Evolutionary conservation across 768 basidiomycete genomes (phyloP).

Genomic region (Suillus clintonianus): DNA sequence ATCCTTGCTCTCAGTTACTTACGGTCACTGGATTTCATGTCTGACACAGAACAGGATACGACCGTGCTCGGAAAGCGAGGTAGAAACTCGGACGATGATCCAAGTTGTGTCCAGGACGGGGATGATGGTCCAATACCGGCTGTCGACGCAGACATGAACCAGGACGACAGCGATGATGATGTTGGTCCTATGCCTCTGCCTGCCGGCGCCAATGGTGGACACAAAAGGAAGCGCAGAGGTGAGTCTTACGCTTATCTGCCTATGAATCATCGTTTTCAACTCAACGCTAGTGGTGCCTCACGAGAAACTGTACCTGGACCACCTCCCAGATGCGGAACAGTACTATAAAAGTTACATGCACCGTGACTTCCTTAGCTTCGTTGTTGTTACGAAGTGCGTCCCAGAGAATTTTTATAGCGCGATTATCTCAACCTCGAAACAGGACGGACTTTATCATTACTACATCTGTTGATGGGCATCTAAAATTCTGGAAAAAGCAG

Average conservation of each 20-base stretch:
- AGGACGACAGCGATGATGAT: conserved; percentile 69
- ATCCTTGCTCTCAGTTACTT: not conserved
- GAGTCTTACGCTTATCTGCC: conserved; percentile 20
- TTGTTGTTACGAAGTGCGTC: conserved; percentile 82
- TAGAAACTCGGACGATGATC: conserved; percentile 37
- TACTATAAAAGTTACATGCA: conserved; percentile 99
- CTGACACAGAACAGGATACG: conserved; percentile 48
- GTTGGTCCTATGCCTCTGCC: conserved; percentile 87
- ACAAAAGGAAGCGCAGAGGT: conserved; percentile 88
- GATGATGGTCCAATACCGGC: conserved; percentile 25
- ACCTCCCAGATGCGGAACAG: conserved; percentile 88
- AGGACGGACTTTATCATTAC: conserved; percentile 95
- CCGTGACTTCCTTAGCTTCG: conserved; percentile 86
- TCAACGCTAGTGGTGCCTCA: conserved; percentile 78
- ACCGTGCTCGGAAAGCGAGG: conserved; percentile 67
- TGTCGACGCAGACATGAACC: conserved; percentile 23
- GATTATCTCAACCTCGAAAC: conserved; percentile 11
- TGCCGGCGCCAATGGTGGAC: conserved; percentile 34
- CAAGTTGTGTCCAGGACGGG: not conserved
- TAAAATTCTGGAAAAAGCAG: conserved; percentile 99
- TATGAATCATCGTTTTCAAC: conserved; percentile 8
- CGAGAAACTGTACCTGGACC: conserved; percentile 89
- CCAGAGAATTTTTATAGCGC: not conserved
- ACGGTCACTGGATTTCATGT: conserved; percentile 32
- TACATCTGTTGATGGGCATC: conserved; percentile 90